Evolutionary conservation across 805 yeast genomes (phyloP), one percentile per base, ranked within the genome.

Genomic region (Saccharomycopsis vini): DNA sequence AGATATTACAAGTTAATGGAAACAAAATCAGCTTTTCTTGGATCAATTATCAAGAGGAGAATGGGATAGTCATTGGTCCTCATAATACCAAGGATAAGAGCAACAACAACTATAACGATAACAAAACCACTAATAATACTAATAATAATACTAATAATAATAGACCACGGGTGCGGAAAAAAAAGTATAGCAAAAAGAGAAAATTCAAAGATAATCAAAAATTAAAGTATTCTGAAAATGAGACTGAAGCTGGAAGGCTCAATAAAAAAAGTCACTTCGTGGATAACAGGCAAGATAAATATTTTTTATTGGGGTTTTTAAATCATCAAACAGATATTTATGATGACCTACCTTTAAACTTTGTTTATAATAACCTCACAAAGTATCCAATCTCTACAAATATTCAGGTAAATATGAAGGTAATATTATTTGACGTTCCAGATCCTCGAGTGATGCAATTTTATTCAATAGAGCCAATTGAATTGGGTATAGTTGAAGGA

Each of bases 391-490:
- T 46, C 7, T 39, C 44, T 13, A 43, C 50, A 7, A 40, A 49
- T 29, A 36, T 43, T 15, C 41, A 36, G 12, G 18, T 15, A 3
- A 41, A 39, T 32, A 33, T 46, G 20, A 49, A 49, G n/a, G 22
- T 49, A 13, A 46, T 49, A 13, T 16, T 46, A 6, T 49, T 49
- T 22, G 44, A 47, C 18, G 51, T 43, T n/a, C 50, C 50, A 12
- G 50, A 49, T 29, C 52, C 52, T 2, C 26, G 50, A 31, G 38
- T 44, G 18, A 49, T 49, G 52, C 52, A 49, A 30, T 46, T 44
- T 24, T 49, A 49, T 29, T 46, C 50, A 7, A 32, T 49, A 3
- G 29, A 42, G 19, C 50, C 48, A 4, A 46, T 49, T 10, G 22
- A 15, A 6, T 33, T 33, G n/a, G 22, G 36, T 18, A 9, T 30